Base-by-base conservation (phyloP, 371 early-diverging fungal species). In the Mucor saturninus region DNA sequence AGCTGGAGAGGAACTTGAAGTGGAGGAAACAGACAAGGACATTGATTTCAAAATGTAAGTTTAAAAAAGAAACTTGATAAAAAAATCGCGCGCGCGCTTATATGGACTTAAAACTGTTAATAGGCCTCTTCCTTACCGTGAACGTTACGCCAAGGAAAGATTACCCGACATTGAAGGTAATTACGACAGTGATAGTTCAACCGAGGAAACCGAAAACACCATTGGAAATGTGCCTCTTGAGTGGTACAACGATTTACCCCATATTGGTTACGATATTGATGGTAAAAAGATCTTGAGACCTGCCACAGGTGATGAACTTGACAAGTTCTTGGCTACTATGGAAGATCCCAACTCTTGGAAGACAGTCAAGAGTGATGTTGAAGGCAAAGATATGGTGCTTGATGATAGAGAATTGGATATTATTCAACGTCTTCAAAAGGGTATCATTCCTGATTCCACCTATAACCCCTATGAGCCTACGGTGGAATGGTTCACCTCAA, bases 211-310 rank as follows among this genome's bases (percentile, higher is more conserved):
- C 2, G 79, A 78, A 39, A 92, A 93, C 67, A 91, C 92, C 2
- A 88, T 96, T 48, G 99, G 99, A 56, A 95, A 97, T 63, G 85
- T 98, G 15, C 96, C 98, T 14, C 85, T 94, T 75, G 94, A 95
- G 70, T 97, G 97, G 97, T 98, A 98, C 75, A 91, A 93, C 45
- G 97, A 97, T 53, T 89, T 91, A 55, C 93, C 92, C 46, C 99
- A 98, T 65, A 96, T 97, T 64, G 99, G 99, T 46, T 98, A 98
- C 79, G 92, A 94, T 68, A 75, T 95, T 52, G 85, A 95, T 56
- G 99, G 99, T 50, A 93, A 96, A 73, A 91, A 87, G 73, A 88
- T 98, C 39, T 69, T 91, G 79, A 87, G 83, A 69, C 95, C 96
- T n/a, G 92, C 93, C 4, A 90, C 84, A 39, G 86, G 85, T 8